A percentile compares a stretch with the other conserved stretches of the same genome.
These are phyloP conservation scores for Austroboletus novae-zelandiae DNA, from an alignment of 1,284 basidiomycete species.

Conservation along the genomic window DNA sequence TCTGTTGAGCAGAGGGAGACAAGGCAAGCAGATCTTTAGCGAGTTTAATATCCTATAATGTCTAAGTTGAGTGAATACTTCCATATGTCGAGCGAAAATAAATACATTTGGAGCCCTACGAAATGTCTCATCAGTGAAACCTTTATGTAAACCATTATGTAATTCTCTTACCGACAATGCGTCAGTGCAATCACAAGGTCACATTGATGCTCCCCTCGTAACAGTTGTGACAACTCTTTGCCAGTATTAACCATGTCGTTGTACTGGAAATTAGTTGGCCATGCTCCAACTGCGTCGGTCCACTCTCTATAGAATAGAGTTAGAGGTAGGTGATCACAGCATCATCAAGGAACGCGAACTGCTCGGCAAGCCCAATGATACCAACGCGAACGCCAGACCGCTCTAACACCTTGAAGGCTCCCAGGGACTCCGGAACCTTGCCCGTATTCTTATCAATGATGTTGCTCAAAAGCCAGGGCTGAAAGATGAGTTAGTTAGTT, in stretches of 20 bases:
- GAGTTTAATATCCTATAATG: conserved; percentile 52
- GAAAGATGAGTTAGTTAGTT: conserved; percentile 4
- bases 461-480: conserved; percentile 63
- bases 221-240: conserved; percentile 49
- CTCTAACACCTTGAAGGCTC: conserved; percentile 53
- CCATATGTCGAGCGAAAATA: not conserved
- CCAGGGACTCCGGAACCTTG: conserved; percentile 46
- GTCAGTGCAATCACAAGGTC: conserved; percentile 71
- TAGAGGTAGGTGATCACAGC: not conserved
- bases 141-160: no score
- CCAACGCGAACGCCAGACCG: conserved; percentile 60
- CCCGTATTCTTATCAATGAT: conserved; percentile 52
- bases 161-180: conserved; percentile 48
- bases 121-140: not conserved
- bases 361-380: conserved; percentile 68
- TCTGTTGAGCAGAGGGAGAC: conserved; percentile 54
- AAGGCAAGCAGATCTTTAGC: conserved; percentile 62
- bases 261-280: conserved; percentile 63
- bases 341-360: conserved; percentile 40
- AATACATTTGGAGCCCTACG: conserved; percentile 48
- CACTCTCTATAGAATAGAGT: conserved; percentile 46
- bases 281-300: conserved; percentile 69
- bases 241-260: conserved; percentile 54
- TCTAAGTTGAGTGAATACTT: conserved; percentile 40
- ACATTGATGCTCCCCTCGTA: conserved; percentile 58